These are phyloP conservation scores for Fusarium lyarnte DNA, from an alignment of 2,329 filamentous ascomycete species.

Conservation along the genomic window DNA sequence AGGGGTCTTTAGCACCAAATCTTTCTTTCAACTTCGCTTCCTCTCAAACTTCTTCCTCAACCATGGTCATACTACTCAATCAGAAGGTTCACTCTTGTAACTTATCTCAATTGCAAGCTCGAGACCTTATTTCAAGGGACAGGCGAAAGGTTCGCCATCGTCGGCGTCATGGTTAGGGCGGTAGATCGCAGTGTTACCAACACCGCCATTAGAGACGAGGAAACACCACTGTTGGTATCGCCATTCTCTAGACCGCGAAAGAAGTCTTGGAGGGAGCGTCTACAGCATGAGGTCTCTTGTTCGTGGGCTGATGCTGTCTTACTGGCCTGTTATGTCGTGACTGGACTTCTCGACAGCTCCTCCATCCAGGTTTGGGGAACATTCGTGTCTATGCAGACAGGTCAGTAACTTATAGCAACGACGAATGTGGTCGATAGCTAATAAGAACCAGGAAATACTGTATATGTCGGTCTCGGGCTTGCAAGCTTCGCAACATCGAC, in stretches of 20 bases:
- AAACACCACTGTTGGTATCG: slow-evolving; percentile 29
- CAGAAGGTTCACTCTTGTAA: background rate
- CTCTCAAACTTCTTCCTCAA: background rate
- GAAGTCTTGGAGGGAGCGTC: slow-evolving; percentile 1
- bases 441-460: slow-evolving; percentile 69
- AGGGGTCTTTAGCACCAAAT: slow-evolving; percentile 20
- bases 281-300: slow-evolving; percentile 47
- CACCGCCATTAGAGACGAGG: slow-evolving; percentile 20
- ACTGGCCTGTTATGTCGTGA: slow-evolving; percentile 78
- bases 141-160: too few relatives aligned
- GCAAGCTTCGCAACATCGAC: slow-evolving; percentile 31
- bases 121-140: background rate
- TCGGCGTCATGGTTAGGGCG: slow-evolving; percentile 8
- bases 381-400: slow-evolving; percentile 87
- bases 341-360: slow-evolving; percentile 79
- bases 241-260: background rate
- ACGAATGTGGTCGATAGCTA: background rate
- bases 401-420: slow-evolving; percentile 51
- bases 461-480: slow-evolving; percentile 77
- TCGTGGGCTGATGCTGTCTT: slow-evolving; percentile 74
- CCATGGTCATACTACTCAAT: background rate
- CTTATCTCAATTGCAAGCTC: rapidly evolving
- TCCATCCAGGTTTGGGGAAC: slow-evolving; percentile 80
- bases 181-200: background rate
- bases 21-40: slow-evolving; percentile 22